Percentiles rank a stretch among this genome's conserved stretches.
These are phyloP conservation scores for Hericium rajendrae DNA, from an alignment of 768 basidiomycete genomes.

Conservation along the genomic window DNA sequence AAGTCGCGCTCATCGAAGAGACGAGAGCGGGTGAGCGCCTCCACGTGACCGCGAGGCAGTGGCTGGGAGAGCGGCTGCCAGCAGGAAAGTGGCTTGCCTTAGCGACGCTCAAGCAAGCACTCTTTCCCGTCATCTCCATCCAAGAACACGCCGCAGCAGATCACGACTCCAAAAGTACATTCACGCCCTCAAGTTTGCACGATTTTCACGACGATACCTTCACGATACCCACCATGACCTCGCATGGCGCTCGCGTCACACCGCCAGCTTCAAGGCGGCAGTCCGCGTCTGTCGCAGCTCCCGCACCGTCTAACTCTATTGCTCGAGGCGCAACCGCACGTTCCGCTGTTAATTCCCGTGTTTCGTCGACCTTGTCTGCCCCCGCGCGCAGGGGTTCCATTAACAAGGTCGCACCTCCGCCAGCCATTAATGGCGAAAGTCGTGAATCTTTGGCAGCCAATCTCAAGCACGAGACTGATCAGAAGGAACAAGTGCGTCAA, in stretches of 20 bases:
- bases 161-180: no score
- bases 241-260: conserved; percentile 12
- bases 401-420: conserved; percentile 28
- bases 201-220: no score
- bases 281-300: conserved; percentile 30
- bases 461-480: conserved; percentile 68
- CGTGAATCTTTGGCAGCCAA: conserved; percentile 49
- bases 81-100: background rate
- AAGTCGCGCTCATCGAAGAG: no score
- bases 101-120: background rate
- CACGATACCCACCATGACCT: background rate
- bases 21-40: no score
- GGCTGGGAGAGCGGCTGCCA: conserved; percentile 4
- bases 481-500: conserved; percentile 63
- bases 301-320: conserved; percentile 33
- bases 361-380: conserved; percentile 39
- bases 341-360: conserved; percentile 51
- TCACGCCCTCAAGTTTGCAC: no score
- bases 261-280: conserved; percentile 39
- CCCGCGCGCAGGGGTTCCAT: conserved; percentile 41
- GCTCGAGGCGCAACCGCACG: conserved; percentile 53
- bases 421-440: conserved; percentile 36
- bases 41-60: no score
- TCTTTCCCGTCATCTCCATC: background rate
- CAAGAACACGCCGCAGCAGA: no score